These are phyloP conservation scores for Asterionellopsis glacialis DNA, from an alignment of 108 stramenopile genomes.

Conservation along the genomic window DNA sequence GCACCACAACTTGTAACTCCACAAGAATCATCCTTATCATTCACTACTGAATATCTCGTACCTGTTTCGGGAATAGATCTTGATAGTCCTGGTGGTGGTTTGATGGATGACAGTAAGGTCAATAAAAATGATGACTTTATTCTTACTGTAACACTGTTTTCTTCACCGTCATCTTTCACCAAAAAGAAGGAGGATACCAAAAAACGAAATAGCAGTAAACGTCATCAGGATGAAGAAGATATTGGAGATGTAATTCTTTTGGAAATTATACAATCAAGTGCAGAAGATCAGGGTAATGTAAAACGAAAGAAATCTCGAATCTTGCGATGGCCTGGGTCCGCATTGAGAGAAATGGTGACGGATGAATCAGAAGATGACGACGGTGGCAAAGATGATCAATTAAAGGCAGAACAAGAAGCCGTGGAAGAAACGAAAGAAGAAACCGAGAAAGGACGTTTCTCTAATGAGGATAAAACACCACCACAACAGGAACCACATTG, in stretches of 20 bases:
- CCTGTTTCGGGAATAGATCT: no score
- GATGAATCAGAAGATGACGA: neutral
- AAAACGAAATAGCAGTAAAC: neutral
- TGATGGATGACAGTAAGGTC: no score
- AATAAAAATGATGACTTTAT: neutral
- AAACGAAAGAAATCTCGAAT: neutral
- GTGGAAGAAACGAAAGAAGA: neutral
- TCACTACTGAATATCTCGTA: no score
- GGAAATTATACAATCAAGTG: neutral
- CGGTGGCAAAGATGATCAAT: neutral
- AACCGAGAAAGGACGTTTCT: no score
- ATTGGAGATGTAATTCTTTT: slow-evolving; percentile 2
- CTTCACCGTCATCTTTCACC: neutral
- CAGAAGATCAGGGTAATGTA: neutral
- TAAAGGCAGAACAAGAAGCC: neutral
- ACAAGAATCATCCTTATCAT: no score
- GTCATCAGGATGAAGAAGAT: neutral
- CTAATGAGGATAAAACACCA: no score
- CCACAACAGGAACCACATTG: no score
- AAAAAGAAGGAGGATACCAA: neutral
- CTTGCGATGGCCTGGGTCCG: slow-evolving; percentile 7
- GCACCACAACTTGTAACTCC: no score
- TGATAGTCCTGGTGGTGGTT: no score
- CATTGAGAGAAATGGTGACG: neutral
- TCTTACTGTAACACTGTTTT: neutral